A percentile compares a stretch with the other conserved stretches of the same genome.
phyloP scores from a whole-genome alignment of 139 green algal genomes.

The Penium margaritaceum region DNA sequence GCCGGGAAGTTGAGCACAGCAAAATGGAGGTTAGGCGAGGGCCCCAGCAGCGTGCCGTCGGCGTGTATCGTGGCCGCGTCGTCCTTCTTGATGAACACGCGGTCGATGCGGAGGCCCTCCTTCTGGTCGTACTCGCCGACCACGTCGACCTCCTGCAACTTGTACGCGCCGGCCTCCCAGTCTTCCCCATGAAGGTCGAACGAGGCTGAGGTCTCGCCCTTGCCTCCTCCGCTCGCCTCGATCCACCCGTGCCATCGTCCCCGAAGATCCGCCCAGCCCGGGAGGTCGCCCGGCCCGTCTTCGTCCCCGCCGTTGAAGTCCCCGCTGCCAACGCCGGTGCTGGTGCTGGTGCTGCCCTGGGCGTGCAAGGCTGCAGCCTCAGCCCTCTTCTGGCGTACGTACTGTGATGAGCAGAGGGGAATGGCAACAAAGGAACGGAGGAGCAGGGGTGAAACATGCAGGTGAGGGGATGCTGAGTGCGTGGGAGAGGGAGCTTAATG shows the following conservation, averaged over 20 bases:
- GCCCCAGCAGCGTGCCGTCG: slow-evolving; percentile 43
- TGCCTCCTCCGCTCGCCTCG: slow-evolving; percentile 39
- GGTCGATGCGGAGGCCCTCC: slow-evolving; percentile 42
- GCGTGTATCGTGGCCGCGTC: slow-evolving; percentile 42
- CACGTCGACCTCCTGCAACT: slow-evolving; percentile 39
- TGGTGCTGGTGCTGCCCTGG: background rate
- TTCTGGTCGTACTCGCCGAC: slow-evolving; percentile 35
- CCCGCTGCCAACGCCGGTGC: background rate
- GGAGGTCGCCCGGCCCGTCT: slow-evolving; percentile 1
- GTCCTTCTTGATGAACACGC: slow-evolving; percentile 28
- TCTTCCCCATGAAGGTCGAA: slow-evolving; percentile 45
- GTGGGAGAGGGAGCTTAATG: too few species aligned
- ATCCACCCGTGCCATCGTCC: slow-evolving; percentile 44
- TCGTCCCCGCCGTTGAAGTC: background rate
- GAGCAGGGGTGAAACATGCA: background rate
- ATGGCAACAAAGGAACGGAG: background rate
- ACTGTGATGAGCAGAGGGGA: background rate
- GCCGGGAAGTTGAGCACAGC: slow-evolving; percentile 47
- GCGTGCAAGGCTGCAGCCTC: too few species aligned
- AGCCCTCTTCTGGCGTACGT: slow-evolving; percentile 12
- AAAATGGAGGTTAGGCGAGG: slow-evolving; percentile 50
- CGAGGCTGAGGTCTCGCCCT: slow-evolving; percentile 29
- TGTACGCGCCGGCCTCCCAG: slow-evolving; percentile 50
- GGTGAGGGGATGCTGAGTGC: too few species aligned
- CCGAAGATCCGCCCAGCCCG: slow-evolving; percentile 37